Evolutionary conservation across 75 land plant genomes (phyloP).

Genomic region (Pinus taeda): DNA sequence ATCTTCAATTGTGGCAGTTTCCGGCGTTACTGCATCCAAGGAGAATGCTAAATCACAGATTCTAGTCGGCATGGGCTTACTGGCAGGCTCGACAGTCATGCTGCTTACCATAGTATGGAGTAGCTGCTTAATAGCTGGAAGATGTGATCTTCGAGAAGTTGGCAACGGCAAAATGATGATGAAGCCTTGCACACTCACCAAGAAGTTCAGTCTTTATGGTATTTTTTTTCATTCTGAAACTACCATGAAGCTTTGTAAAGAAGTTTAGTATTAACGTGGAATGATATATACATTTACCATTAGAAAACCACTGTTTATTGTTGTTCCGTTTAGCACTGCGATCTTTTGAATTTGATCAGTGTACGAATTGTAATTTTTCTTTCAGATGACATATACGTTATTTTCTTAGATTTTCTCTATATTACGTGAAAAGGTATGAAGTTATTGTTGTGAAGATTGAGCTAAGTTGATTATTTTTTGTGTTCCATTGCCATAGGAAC

Average conservation of each 20-base stretch:
- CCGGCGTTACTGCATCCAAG: constrained; percentile 36
- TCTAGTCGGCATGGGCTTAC: constrained; percentile 46
- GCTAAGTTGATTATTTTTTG: neutral
- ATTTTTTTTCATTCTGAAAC: too few relatives aligned
- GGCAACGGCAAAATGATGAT: neutral
- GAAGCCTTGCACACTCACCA: constrained; percentile 32
- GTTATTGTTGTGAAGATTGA: neutral
- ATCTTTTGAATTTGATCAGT: too few relatives aligned
- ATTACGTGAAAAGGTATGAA: neutral
- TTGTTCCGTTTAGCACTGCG: neutral
- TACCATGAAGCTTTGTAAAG: neutral
- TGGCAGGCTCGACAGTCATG: constrained; percentile 65
- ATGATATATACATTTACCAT: neutral
- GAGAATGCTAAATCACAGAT: constrained; percentile 49
- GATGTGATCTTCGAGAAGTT: constrained; percentile 33
- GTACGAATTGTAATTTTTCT: too few relatives aligned
- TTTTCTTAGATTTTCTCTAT: neutral
- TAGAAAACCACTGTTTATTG: neutral
- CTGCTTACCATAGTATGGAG: constrained; percentile 61
- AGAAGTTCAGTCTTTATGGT: constrained; percentile 21
- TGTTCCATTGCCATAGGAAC: constrained; percentile 35
- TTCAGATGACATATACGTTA: too few relatives aligned
- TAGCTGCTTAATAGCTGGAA: constrained; percentile 41
- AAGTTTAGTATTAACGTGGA: neutral
- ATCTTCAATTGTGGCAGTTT: constrained; percentile 30